Evolutionary conservation across 1,284 basidiomycete genomes (phyloP), one percentile per base, ranked within the genome.

Genomic region (Cutaneotrichosporon arboriforme): DNA sequence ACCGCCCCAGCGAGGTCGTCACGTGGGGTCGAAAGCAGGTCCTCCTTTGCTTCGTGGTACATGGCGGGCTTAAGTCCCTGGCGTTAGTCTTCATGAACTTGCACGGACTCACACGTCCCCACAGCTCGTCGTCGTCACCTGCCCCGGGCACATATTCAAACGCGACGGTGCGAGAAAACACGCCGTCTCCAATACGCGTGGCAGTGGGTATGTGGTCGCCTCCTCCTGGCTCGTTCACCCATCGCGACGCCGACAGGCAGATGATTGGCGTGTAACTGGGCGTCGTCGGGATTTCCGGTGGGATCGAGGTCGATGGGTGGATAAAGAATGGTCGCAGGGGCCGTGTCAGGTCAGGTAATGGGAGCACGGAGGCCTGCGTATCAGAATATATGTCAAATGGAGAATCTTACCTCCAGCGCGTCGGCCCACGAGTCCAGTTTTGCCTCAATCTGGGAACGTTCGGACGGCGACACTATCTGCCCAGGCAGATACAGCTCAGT

Each of bases 341-440:
- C 54, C 64, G 64, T 8, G 23, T 36, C 2, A 75, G 62, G 2
- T 63, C 34, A 0, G 74, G 74, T 0, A 77, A 56, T 1, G 69
- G 61, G 10, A 77, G 61, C 8, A 68, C 64, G 2, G 75, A 76
- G 0, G 51, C 41, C 73, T 76, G 31, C 14, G 17, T 8, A 18
- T 41, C 15, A 41, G 37, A 33, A 8, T 46, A 38, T 17, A 26
- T 20, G 13, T 18, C 43, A 14, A 31, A 7, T 35, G 38, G 20
- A 2, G 7, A 4, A 2, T 57, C 69, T 47, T 42, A 75, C 75
- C 42, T 70, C 57, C 3, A 97, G 83, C 69, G 84, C 85, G 3
- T 78, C 79, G 1, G 84, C 82, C 90, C 91, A 97, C 22, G 79
- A 81, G 35, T 59, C 58, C 10, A 59, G 42, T 8, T 37, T 78